These are phyloP conservation scores for Kurtzmaniella cleridarum DNA, from an alignment of 805 yeast species.

Conservation along the genomic window DNA sequence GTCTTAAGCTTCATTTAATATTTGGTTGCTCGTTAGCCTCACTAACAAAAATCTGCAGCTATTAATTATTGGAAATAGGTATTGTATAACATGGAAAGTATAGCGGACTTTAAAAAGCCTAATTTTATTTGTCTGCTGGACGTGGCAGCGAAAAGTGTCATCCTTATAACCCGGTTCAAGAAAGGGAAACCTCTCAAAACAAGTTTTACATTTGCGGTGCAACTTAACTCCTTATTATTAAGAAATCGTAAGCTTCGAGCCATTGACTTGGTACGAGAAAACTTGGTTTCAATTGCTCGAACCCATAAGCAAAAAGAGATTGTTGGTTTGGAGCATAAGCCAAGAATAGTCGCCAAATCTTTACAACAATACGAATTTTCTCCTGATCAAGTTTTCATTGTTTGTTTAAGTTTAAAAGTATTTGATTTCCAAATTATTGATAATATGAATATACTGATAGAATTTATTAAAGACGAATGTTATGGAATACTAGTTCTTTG, in stretches of 20 bases:
- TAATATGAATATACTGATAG: conserved; percentile 12
- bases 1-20: no score
- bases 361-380: conserved; percentile 3
- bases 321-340: background rate
- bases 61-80: no score
- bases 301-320: conserved; percentile 2
- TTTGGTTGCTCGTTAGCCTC: no score
- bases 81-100: no score
- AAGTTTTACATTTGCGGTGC: no score
- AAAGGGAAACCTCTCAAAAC: no score
- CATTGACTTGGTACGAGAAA: conserved; percentile 28
- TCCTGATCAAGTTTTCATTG: conserved; percentile 28
- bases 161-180: no score
- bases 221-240: conserved; percentile 28
- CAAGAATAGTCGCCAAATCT: conserved; percentile 3
- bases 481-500: conserved; percentile 22
- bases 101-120: no score
- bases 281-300: conserved; percentile 29
- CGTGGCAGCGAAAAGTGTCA: no score
- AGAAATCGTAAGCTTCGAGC: conserved; percentile 25
- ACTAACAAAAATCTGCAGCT: no score
- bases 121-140: no score
- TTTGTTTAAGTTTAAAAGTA: conserved; percentile 20
- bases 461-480: conserved; percentile 26
- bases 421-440: conserved; percentile 16